A percentile compares a stretch with the other conserved stretches of the same genome.
phyloP scores from a whole-genome alignment of 306 rosid species.

The Comarum palustre region DNA sequence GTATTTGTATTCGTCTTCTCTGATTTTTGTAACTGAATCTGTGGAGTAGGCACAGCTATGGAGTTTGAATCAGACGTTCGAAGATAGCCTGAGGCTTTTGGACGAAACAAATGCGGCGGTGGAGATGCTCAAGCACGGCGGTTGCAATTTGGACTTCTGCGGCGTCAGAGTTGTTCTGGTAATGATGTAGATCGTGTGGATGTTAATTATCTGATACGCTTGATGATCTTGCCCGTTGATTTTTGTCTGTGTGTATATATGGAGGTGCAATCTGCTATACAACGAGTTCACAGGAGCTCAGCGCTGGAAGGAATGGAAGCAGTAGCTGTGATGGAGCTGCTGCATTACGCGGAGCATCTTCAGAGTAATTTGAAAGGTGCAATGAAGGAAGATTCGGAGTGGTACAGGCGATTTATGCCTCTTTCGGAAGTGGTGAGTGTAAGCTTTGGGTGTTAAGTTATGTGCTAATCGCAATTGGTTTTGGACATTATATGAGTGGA shows the following conservation, averaged over 20 bases:
- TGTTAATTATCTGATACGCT: background rate
- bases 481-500: background rate
- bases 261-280: slow-evolving; percentile 81
- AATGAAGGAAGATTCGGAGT: slow-evolving; percentile 66
- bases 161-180: slow-evolving; percentile 67
- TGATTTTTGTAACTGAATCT: background rate
- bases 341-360: slow-evolving; percentile 62
- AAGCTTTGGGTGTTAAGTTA: slow-evolving; percentile 20
- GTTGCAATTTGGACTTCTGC: slow-evolving; percentile 60
- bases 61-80: slow-evolving; percentile 55
- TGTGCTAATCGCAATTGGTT: background rate
- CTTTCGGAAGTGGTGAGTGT: slow-evolving; percentile 71
- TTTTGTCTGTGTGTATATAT: slow-evolving; percentile 31
- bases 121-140: slow-evolving; percentile 76
- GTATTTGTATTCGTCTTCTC: slow-evolving; percentile 6
- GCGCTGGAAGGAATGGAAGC: slow-evolving; percentile 62
- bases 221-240: slow-evolving; percentile 1
- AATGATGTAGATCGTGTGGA: background rate
- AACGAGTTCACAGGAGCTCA: slow-evolving; percentile 53
- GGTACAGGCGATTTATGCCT: slow-evolving; percentile 82
- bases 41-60: slow-evolving; percentile 63
- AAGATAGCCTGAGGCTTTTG: slow-evolving; percentile 70
- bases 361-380: slow-evolving; percentile 63
- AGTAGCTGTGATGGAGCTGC: slow-evolving; percentile 54
- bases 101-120: slow-evolving; percentile 85